Conservation (phyloP, 176 grass and related monocot genomes). For the Aegilops umbellulata region DNA sequence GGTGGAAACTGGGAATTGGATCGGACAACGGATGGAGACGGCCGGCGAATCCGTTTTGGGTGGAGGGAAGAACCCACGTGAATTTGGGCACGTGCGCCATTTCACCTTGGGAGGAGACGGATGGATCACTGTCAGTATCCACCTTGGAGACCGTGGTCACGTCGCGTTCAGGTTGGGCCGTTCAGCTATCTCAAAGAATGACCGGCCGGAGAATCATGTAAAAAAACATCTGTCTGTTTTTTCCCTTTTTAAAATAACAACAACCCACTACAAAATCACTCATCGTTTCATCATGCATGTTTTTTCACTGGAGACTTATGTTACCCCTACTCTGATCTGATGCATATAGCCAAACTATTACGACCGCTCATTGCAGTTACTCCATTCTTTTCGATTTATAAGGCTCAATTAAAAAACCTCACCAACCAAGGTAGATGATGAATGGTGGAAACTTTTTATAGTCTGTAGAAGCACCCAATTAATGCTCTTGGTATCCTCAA, state of each 20-base stretch:
- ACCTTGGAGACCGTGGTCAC: neutral
- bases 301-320: too few relatives aligned
- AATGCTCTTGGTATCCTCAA: too few relatives aligned
- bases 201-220: neutral
- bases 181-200: neutral
- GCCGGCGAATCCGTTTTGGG: neutral
- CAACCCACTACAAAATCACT: neutral
- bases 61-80: neutral
- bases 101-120: neutral
- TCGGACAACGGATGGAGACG: neutral
- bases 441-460: too few relatives aligned
- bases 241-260: neutral
- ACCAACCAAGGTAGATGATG: too few relatives aligned
- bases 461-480: too few relatives aligned
- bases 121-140: conserved; percentile 19
- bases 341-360: too few relatives aligned
- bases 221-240: neutral
- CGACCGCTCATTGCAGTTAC: too few relatives aligned
- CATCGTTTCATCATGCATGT: too few relatives aligned
- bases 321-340: too few relatives aligned
- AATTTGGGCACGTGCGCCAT: conserved; percentile 21
- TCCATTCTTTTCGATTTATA: too few relatives aligned
- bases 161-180: too few relatives aligned
- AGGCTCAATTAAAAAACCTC: too few relatives aligned
- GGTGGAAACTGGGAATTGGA: neutral